Evolutionary conservation across 345 rosid species (phyloP).

Genomic region (Arabis hirsuta): DNA sequence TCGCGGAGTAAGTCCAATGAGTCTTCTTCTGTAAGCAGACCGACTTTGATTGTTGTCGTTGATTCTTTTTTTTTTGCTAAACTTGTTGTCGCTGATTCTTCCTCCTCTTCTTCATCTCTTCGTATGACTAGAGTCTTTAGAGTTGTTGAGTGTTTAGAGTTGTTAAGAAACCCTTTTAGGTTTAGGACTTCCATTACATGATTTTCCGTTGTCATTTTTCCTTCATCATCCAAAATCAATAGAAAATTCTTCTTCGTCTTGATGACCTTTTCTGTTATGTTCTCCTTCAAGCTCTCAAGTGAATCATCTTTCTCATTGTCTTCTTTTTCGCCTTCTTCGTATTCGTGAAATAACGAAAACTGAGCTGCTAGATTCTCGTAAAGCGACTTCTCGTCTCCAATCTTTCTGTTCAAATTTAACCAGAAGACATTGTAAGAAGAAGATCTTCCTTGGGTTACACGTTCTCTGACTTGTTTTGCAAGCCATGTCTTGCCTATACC

Average conservation of each 20-base stretch:
- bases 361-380: conserved; percentile 47
- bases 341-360: conserved; percentile 34
- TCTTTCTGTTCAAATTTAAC: conserved; percentile 39
- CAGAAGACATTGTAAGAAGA: conserved; percentile 26
- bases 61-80: no score
- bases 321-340: conserved; percentile 43
- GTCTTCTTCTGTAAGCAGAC: conserved; percentile 28
- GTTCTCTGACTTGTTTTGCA: conserved; percentile 31
- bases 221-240: conserved; percentile 55
- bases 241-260: conserved; percentile 38
- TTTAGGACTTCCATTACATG: conserved; percentile 3
- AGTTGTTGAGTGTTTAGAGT: no score
- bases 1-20: conserved; percentile 11
- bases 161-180: not conserved
- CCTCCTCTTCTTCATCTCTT: not conserved
- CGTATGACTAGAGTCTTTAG: conserved; percentile 41
- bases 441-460: not conserved
- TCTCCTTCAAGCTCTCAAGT: not conserved
- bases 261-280: not conserved
- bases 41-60: conserved; percentile 16
- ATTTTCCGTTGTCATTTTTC: conserved; percentile 7
- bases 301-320: not conserved
- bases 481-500: conserved; percentile 48
- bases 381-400: conserved; percentile 19
- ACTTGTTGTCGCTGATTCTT: not conserved